These are phyloP conservation scores for Thermothielavioides terrestris DNA, from an alignment of 495 filamentous ascomycete genomes.

Conservation along the genomic window DNA sequence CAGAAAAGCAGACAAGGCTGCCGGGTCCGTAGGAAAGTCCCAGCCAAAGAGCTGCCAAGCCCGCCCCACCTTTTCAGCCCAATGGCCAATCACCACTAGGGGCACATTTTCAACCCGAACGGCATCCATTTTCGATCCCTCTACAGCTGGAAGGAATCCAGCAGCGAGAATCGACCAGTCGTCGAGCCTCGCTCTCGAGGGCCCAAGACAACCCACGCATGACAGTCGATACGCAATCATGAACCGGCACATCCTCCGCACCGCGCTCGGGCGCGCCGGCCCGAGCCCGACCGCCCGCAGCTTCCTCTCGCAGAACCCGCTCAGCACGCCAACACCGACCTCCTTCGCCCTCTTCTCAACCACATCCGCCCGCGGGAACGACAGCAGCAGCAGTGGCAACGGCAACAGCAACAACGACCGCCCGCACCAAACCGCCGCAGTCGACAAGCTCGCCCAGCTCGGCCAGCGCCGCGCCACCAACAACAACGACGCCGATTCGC, in stretches of 20 bases:
- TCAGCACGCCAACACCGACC: slow-evolving; percentile 1
- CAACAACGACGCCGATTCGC: neutral
- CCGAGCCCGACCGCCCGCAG: neutral
- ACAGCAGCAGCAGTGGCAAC: slow-evolving; percentile 2
- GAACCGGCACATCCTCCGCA: slow-evolving; percentile 20
- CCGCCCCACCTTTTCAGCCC: neutral
- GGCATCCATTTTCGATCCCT: slow-evolving; percentile 5
- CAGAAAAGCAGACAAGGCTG: too few species aligned
- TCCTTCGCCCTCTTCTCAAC: slow-evolving; percentile 13
- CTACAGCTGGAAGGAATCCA: neutral
- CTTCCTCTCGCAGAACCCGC: neutral
- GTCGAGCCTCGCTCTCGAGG: slow-evolving; percentile 2
- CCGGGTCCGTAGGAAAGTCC: too few species aligned
- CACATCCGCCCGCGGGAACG: slow-evolving; percentile 5
- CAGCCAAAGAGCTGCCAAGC: too few species aligned
- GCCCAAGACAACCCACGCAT: neutral
- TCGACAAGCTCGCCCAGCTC: slow-evolving; percentile 15
- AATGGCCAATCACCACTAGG: slow-evolving; percentile 17
- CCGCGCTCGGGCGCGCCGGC: slow-evolving; percentile 20
- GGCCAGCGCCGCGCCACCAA: neutral
- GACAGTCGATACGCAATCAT: slow-evolving; percentile 12
- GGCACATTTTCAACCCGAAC: slow-evolving; percentile 14
- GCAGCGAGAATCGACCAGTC: neutral
- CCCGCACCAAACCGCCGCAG: slow-evolving; percentile 14
- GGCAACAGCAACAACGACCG: neutral